Evolutionary conservation across 441 rosid genomes (phyloP).

Genomic region (Pelargonium citronellum): DNA sequence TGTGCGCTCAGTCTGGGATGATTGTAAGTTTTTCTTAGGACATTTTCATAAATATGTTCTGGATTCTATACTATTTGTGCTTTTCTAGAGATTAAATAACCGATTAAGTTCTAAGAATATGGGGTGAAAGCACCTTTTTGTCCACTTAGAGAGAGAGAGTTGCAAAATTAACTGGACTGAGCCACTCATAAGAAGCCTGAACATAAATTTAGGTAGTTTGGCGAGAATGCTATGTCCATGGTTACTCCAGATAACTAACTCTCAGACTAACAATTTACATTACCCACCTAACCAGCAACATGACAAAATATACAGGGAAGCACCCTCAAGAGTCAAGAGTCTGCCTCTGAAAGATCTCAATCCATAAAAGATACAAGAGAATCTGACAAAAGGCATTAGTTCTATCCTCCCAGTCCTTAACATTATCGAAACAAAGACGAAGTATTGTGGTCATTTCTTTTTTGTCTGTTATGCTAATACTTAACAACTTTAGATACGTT

Average conservation of each 20-base stretch:
- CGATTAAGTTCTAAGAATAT: neutral
- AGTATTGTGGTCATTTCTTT: neutral
- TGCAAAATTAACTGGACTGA: neutral
- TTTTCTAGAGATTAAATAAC: neutral
- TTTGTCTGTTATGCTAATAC: neutral
- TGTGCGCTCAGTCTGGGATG: constrained; percentile 84
- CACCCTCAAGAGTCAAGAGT: neutral
- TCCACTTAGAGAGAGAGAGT: constrained; percentile 2
- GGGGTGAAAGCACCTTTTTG: neutral
- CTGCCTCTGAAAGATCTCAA: neutral
- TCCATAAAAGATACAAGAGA: constrained; percentile 6
- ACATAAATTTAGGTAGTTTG: neutral
- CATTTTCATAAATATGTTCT: neutral
- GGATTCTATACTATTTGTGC: neutral
- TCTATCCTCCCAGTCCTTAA: neutral
- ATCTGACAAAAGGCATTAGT: constrained; percentile 4
- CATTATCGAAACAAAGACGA: neutral
- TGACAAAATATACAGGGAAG: neutral
- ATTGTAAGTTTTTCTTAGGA: constrained; percentile 42
- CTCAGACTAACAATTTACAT: constrained; percentile 4
- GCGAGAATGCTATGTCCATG: no score
- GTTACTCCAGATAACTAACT: neutral
- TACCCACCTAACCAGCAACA: neutral
- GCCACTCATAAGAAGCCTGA: neutral
- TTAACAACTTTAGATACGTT: neutral